These are phyloP conservation scores for Arbutus unedo DNA, from an alignment of 148 eudicot species.

Conservation along the genomic window DNA sequence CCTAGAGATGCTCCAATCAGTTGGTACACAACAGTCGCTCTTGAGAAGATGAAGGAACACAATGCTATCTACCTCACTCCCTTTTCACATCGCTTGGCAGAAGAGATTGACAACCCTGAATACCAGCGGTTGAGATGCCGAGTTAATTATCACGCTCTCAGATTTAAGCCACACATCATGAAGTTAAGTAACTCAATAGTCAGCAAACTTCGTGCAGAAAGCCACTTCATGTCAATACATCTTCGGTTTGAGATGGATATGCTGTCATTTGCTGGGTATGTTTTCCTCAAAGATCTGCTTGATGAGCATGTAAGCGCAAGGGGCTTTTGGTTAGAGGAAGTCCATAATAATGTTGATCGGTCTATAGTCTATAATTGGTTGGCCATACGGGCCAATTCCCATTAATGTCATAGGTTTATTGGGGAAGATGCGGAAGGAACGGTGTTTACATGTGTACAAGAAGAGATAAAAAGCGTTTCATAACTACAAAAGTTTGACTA, in stretches of 20 bases:
- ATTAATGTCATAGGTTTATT: not conserved
- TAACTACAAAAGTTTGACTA: not conserved
- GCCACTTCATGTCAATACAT: constrained; percentile 93
- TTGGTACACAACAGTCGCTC: constrained; percentile 90
- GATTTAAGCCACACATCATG: constrained; percentile 84
- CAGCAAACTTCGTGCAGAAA: constrained; percentile 68
- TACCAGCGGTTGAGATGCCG: constrained; percentile 88
- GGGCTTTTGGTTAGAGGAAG: not conserved
- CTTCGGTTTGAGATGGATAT: constrained; percentile 99
- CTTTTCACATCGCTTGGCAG: constrained; percentile 89
- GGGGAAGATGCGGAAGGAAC: not conserved
- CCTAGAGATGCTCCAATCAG: constrained; percentile 89
- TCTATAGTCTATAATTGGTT: not conserved
- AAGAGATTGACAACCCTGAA: constrained; percentile 85
- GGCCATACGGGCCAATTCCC: not conserved
- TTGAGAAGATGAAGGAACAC: constrained; percentile 83
- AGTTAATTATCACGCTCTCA: constrained; percentile 90
- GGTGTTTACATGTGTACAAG: not conserved
- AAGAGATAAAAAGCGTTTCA: not conserved
- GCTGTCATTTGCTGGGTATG: constrained; percentile 97
- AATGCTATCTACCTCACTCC: constrained; percentile 91
- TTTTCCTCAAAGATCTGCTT: constrained; percentile 4
- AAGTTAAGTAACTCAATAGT: constrained; percentile 69
- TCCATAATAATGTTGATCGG: not conserved
- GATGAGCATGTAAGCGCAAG: not conserved